Base-by-base conservation (phyloP, 352 stramenopile species). In the Achlya hypogyna region DNA sequence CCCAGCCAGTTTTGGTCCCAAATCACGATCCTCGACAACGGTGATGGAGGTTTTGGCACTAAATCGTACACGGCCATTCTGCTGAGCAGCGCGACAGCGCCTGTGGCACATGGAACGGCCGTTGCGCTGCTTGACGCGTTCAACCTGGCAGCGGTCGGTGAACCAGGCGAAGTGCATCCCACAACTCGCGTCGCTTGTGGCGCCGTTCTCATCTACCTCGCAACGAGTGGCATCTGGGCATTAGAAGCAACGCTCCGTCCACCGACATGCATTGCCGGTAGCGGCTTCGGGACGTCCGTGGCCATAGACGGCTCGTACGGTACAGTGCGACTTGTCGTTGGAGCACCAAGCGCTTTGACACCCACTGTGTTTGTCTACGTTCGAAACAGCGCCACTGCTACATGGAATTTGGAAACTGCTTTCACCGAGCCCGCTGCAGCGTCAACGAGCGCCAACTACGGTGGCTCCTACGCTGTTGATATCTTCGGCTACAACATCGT, bases 21-120 rank as follows among this genome's bases (percentile, higher is more conserved):
- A 9, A 70, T 98, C n/a, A 86, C 74, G 0, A 97, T 98, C 43
- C 74, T 75, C 10, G 94, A 98, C 74, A 90, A 98, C 62, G 84
- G 85, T 6, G 93, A 98, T 60, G 92, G 93, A 25, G 82, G 88
- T 14, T 94, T 80, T 29, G 87, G 87, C 2, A 82, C 82, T 12
- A 75, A 81, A 1, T 82, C 79, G 8, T 91, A 84, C 38, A 63
- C 92, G 2, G 74, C 84, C 25, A 72, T 87, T 29, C 68, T 95
- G 20, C 75, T 76, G 67, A 0, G 70, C 70, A 1, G 80, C 91
- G 34, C 29, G 70, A 3, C 52, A 73, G 14, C 84, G 79, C 8
- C 60, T 74, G 10, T 92, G 86, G 52, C n/a, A n/a, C n/a, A n/a
- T n/a, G 77, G 79, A 42, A 64, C 69, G 0, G 63, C 83, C 16